Evolutionary conservation across 139 green algal genomes (phyloP).

Genomic region (Diplosphaera chodatii): DNA sequence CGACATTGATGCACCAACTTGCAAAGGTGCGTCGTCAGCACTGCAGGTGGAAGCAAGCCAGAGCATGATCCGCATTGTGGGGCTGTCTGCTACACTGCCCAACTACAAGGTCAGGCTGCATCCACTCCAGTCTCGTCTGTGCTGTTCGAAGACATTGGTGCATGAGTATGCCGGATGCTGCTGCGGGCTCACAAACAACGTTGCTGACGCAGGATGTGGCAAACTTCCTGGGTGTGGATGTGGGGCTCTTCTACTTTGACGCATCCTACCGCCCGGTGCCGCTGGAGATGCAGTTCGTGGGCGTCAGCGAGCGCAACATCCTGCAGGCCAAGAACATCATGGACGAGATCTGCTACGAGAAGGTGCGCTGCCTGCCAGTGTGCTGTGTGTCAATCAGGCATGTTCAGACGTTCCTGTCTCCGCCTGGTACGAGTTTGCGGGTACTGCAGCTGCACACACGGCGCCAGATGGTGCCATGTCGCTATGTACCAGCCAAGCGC

Average conservation of each 20-base stretch:
- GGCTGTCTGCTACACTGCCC: slow-evolving; percentile 93
- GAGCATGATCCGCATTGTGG: slow-evolving; percentile 97
- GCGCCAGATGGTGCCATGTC: too few species aligned
- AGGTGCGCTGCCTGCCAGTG: slow-evolving; percentile 59
- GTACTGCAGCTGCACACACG: too few species aligned
- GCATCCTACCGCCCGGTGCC: slow-evolving; percentile 89
- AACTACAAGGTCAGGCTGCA: slow-evolving; percentile 67
- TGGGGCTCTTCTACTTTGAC: slow-evolving; percentile 95
- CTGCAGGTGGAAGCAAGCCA: slow-evolving; percentile 88
- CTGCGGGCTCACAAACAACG: too few species aligned
- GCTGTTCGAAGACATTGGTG: too few species aligned
- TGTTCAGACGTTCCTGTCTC: too few species aligned
- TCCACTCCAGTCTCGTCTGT: too few species aligned
- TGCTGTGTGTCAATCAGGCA: too few species aligned
- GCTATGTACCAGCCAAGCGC: too few species aligned
- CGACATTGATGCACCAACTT: neutral
- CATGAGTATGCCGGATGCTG: too few species aligned
- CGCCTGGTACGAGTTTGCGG: too few species aligned
- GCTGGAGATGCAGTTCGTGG: slow-evolving; percentile 88
- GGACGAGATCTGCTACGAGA: slow-evolving; percentile 87
- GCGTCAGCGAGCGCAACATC: slow-evolving; percentile 83
- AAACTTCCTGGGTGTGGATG: slow-evolving; percentile 69
- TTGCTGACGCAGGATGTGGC: slow-evolving; percentile 64
- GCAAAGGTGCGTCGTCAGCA: neutral
- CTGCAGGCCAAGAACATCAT: slow-evolving; percentile 69